These are phyloP conservation scores for Schwanniomyces yamadae DNA, from an alignment of 805 yeast species.

Conservation along the genomic window DNA sequence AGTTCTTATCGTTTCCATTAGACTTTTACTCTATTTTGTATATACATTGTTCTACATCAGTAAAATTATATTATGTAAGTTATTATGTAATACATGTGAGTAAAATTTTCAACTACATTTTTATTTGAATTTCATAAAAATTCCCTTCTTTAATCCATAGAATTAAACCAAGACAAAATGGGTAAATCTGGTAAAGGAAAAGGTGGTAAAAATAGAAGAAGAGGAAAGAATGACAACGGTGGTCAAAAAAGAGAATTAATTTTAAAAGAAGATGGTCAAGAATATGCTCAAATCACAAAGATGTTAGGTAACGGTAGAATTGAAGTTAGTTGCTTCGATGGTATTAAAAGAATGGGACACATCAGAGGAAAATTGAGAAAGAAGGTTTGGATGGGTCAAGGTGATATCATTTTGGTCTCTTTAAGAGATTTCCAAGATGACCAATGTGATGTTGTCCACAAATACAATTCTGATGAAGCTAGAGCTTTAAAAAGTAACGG, in stretches of 20 bases:
- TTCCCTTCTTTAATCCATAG: too few relatives aligned
- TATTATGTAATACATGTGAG: not conserved
- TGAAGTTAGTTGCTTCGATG: conserved; percentile 94
- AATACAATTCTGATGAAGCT: conserved; percentile 96
- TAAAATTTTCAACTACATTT: conserved; percentile 1
- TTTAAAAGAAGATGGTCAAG: conserved; percentile 94
- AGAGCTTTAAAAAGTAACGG: conserved; percentile 93
- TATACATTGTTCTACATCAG: too few relatives aligned
- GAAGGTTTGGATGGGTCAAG: conserved; percentile 99
- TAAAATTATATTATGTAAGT: not conserved
- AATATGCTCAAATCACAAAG: conserved; percentile 96
- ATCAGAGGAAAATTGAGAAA: conserved; percentile 98
- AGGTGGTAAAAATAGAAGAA: conserved; percentile 94
- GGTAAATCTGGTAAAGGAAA: conserved; percentile 75
- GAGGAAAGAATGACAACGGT: conserved; percentile 95
- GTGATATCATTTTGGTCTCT: conserved; percentile 93
- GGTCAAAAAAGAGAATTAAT: conserved; percentile 92
- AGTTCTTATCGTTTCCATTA: not conserved
- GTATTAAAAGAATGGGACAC: conserved; percentile 90
- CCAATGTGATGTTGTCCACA: conserved; percentile 96
- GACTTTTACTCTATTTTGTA: too few relatives aligned
- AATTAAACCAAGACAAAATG: conserved; percentile 41
- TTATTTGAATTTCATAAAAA: not conserved
- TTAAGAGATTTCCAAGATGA: conserved; percentile 98
- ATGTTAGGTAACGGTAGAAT: conserved; percentile 98